Base-by-base conservation (phyloP, 192 early-diverging fungal species). In the Coemansia sp. region DNA sequence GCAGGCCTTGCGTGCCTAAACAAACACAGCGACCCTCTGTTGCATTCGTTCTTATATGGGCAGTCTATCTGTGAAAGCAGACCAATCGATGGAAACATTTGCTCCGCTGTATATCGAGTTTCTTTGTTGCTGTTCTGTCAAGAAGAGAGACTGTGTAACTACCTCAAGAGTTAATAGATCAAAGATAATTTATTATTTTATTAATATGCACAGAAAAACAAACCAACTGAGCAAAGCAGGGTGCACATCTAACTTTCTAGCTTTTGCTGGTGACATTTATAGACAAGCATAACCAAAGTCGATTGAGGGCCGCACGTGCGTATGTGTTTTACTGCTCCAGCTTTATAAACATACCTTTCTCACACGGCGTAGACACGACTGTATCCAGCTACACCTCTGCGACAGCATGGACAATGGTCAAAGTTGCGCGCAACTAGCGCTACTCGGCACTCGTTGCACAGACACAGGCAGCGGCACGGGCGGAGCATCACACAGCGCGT, bases 361-460 rank as follows among this genome's bases (percentile, higher is more conserved):
- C 23, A 83, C 8, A 83, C 81, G 1, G 81, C 72, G 61, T 72
- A 83, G 4, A 83, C 81, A 12, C 81, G 75, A 45, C 81, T 83
- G 49, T 77, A 83, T 6, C 75, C 81, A 42, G 44, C 63, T 47
- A 83, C 75, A 37, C 56, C 16, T 21, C 75, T 65, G 23, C 81
- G 75, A 50, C 81, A 83, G 48, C 81, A 83, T 21, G 81, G 81
- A 19, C 81, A 83, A 41, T 77, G 81, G 58, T 74, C 81, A 75
- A 83, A 83, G 42, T 56, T 68, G 19, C 81, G 75, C 13, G 70
- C 69, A 0, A 67, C 81, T 56, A 83, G 61, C 9, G 81, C 72
- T 23, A 52, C 32, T 1, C 81, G 75, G 44, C 81, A 83, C 13
- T 83, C 81, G 26, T 83, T 77, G 67, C 81, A 83, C 48, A 83